These are phyloP conservation scores for Lophiotrema nucula DNA, from an alignment of 495 filamentous ascomycete genomes.

Conservation along the genomic window DNA sequence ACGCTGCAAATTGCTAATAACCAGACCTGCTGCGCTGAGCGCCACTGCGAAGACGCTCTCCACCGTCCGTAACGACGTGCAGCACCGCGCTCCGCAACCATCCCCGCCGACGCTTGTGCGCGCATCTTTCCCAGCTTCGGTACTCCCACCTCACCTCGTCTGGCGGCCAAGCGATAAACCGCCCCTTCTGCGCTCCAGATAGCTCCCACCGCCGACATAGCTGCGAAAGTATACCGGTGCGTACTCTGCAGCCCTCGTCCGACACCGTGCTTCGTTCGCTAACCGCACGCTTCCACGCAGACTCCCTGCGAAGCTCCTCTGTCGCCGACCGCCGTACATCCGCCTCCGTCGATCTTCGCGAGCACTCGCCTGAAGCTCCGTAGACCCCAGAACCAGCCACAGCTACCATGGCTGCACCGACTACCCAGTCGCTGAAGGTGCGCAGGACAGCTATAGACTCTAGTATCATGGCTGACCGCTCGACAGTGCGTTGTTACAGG, in stretches of 20 bases:
- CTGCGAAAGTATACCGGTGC: conserved; percentile 12
- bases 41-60: neutral
- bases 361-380: conserved; percentile 9
- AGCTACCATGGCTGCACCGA: conserved; percentile 60
- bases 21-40: conserved; percentile 6
- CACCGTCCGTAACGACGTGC: neutral
- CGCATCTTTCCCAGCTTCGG: conserved; percentile 21
- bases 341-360: conserved; percentile 1
- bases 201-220: conserved; percentile 2
- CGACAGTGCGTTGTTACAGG: conserved; percentile 93
- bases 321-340: neutral
- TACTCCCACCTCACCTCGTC: conserved; percentile 21
- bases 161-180: conserved; percentile 24
- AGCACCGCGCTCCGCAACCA: neutral
- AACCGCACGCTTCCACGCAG: neutral
- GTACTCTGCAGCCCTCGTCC: neutral
- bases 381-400: conserved; percentile 7
- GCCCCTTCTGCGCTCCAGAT: conserved; percentile 15
- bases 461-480: conserved; percentile 8
- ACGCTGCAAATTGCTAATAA: neutral
- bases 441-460: neutral
- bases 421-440: conserved; percentile 76
- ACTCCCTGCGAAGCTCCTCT: neutral
- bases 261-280: neutral
- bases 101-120: conserved; percentile 20